These are phyloP conservation scores for Epichloe festucae DNA, from an alignment of 2,329 filamentous ascomycete species.

Conservation along the genomic window DNA sequence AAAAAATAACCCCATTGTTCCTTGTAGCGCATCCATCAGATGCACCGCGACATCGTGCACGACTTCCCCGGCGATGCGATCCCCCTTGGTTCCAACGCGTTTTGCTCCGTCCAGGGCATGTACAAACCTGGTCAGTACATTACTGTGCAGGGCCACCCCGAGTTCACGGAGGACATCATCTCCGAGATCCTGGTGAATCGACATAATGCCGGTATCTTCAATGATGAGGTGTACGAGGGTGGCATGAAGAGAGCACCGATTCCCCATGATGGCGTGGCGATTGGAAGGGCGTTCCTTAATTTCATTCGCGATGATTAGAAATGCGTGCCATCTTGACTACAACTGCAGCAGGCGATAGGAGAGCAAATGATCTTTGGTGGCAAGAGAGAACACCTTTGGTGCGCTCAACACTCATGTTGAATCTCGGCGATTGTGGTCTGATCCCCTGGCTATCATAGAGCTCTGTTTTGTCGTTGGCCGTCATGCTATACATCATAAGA, in stretches of 20 bases:
- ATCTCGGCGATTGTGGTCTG: no score
- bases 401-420: no score
- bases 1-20: constrained; percentile 19
- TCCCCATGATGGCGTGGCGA: constrained; percentile 66
- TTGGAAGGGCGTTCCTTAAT: constrained; percentile 60
- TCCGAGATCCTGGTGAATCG: constrained; percentile 32
- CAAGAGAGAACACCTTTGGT: no score
- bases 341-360: no score
- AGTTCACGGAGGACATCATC: constrained; percentile 29
- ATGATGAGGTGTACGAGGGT: constrained; percentile 54
- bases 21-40: constrained; percentile 28
- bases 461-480: no score
- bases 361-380: no score
- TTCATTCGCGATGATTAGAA: constrained; percentile 51
- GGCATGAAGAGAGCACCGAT: constrained; percentile 52
- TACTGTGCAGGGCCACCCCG: constrained; percentile 35
- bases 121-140: constrained; percentile 26
- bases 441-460: no score
- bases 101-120: constrained; percentile 30
- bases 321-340: no score
- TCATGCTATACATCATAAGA: no score
- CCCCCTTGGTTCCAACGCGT: constrained; percentile 26
- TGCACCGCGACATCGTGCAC: constrained; percentile 33
- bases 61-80: constrained; percentile 25
- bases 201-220: constrained; percentile 54